Percentiles rank a stretch among this genome's conserved stretches.
Evolutionary conservation across 1,139 yeast genomes (phyloP).

Genomic region (Suhomyces bolitotheri): DNA sequence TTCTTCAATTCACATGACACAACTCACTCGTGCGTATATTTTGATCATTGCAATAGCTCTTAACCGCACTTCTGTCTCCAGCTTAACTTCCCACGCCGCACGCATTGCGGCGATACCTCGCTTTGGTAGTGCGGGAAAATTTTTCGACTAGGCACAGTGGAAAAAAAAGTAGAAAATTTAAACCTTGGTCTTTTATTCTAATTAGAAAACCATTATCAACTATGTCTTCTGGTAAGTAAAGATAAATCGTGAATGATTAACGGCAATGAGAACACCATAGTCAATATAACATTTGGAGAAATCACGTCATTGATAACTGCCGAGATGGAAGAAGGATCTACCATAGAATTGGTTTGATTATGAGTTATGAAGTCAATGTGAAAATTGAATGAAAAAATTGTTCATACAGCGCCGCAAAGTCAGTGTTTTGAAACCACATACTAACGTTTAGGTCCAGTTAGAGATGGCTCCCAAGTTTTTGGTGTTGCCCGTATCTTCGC

Average conservation of each 20-base stretch:
- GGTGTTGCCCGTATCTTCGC: conserved; percentile 99
- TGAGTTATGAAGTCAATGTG: too few relatives aligned
- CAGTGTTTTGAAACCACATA: too few relatives aligned
- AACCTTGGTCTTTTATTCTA: conserved; percentile 16
- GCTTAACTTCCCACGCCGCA: conserved; percentile 7
- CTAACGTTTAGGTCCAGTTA: conserved; percentile 66
- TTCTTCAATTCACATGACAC: too few relatives aligned
- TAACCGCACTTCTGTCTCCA: too few relatives aligned
- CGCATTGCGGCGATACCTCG: conserved; percentile 10
- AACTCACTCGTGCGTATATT: too few relatives aligned
- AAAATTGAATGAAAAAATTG: too few relatives aligned
- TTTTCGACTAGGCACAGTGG: conserved; percentile 14
- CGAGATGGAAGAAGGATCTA: background rate
- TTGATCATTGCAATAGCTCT: too few relatives aligned
- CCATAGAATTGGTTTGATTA: too few relatives aligned
- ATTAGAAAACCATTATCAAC: conserved; percentile 26
- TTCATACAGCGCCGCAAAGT: too few relatives aligned
- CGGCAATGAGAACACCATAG: background rate
- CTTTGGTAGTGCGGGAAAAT: conserved; percentile 11
- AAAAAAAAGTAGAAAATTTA: conserved; percentile 16
- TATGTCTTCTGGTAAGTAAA: conserved; percentile 24
- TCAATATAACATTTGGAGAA: background rate
- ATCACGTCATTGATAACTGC: too few relatives aligned
- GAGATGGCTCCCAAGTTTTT: conserved; percentile 97
- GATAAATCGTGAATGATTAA: background rate